These are phyloP conservation scores for Penicillium psychrofluorescens DNA, from an alignment of 495 filamentous ascomycete genomes.

Conservation along the genomic window DNA sequence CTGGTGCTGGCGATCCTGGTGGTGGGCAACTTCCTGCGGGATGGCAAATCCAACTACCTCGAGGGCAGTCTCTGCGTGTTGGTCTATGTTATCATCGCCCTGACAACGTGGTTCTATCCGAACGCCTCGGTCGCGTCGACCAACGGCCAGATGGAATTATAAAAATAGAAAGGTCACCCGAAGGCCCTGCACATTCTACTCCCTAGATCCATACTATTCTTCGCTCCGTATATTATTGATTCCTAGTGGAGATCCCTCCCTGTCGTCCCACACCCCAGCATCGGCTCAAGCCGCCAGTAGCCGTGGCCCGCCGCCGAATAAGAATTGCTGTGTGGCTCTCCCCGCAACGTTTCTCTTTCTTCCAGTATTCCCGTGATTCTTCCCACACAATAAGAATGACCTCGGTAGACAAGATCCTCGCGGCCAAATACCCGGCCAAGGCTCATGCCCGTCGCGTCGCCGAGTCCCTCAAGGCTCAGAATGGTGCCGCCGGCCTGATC, in stretches of 20 bases:
- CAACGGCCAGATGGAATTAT: constrained; percentile 4
- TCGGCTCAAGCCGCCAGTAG: too few relatives aligned
- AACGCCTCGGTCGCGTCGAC: constrained; percentile 17
- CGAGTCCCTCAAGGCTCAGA: constrained; percentile 50
- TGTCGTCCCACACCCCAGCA: too few relatives aligned
- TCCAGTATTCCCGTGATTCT: neutral
- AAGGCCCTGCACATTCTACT: too few relatives aligned
- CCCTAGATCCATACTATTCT: too few relatives aligned
- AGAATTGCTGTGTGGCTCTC: too few relatives aligned
- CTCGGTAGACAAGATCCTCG: constrained; percentile 38
- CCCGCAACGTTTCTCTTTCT: too few relatives aligned
- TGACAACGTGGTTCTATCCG: constrained; percentile 47
- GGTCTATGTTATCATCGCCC: constrained; percentile 48
- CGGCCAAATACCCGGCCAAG: constrained; percentile 93
- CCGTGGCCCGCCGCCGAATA: too few relatives aligned
- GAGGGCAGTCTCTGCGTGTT: constrained; percentile 70
- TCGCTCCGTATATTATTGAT: too few relatives aligned
- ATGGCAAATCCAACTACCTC: constrained; percentile 74
- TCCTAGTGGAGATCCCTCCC: too few relatives aligned
- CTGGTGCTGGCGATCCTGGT: constrained; percentile 84
- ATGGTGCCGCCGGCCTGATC: constrained; percentile 38
- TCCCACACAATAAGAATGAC: constrained; percentile 18
- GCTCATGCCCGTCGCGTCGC: constrained; percentile 76
- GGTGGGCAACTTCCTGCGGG: constrained; percentile 72
- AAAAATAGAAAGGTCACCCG: too few relatives aligned